Evolutionary conservation across 768 basidiomycete genomes (phyloP), one percentile per base, ranked within the genome.

Genomic region (Pleurotus platypus): DNA sequence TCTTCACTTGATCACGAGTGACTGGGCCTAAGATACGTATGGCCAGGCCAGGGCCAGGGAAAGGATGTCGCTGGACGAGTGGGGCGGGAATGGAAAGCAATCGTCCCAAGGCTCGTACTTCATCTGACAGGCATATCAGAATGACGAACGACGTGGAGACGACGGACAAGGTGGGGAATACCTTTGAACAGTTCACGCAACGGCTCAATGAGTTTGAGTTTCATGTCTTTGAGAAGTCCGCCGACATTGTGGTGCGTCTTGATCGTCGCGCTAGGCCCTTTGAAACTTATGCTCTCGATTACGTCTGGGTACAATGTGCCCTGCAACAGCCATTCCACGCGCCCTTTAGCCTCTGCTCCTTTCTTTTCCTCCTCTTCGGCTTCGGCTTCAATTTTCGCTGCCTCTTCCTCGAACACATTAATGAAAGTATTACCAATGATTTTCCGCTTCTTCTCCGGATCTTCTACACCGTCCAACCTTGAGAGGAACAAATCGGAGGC

Each of bases 221-320:
- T 97, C 97, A 98, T 99, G 73, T 98, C 89, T 68, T 90, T 91
- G 59, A 98, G 79, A 51, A 99, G 77, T 2, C 96, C 96, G 26
- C 97, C 97, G 62, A 98, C 97, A 63, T 99, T 99, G 71, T 98
- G 97, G 70, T 99, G 97, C 2, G 97, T 98, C 80, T 99, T 99
- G 80, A 99, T 99, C 8, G 96, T 98, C 39, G 97, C 97, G 62
- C 90, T 93, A 0, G 97, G 97, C 2, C 97, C 97, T 74, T 98
- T 98, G 84, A 99, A 99, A 73, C 90, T 93, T 75, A 99, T 97
- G 68, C 90, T 93, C 78, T 99, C 97, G 68, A 98, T 99, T 58
- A 99, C 97, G 67, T 99, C 97, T 2, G 97, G 97, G 72, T 98
- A 99, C 12, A 99, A 81, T 0, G 97, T 99, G 3, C 97, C 97